Evolutionary conservation across 257 asterid species (phyloP), one percentile per base, ranked within the genome.

Genomic region (Solanum chmielewskii): DNA sequence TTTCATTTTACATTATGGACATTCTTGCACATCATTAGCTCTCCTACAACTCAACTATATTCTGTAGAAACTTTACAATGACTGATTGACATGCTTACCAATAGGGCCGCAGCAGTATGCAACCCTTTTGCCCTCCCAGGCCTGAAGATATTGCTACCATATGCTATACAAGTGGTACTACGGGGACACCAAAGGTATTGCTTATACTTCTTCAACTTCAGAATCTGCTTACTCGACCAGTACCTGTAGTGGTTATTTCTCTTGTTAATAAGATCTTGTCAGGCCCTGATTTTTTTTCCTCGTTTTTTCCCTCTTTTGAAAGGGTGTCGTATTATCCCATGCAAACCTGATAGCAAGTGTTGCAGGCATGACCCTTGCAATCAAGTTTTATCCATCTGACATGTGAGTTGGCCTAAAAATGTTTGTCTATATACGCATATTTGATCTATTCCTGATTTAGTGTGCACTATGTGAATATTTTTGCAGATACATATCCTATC

Each of bases 121-220:
- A 90, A 75, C 97, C 98, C 56, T 94, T 95, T 91, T 89, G 88
- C 90, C 95, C 98, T 86, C 99, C 99, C 85, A 95, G 89, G 91
- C 93, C 98, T 68, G 95, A 92, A 87, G 98, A 97, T 64, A 86
- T 91, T 78, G 98, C 98, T 31, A 97, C 99, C n/a, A 91, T 97
- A 92, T 97, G 99, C 93, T 96, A 96, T 88, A 95, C 98, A 25
- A 96, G 99, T 88, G 99, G 99, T 62, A 96, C 99, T 77, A 97
- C 99, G 60, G 99, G 99, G 85, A 97, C 99, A 47, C 99, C 99
- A 45, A 97, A 97, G 98, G 99, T 97, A 86, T 83, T 84, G 39
- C 56, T 31, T 89, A 52, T 66, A 37, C 9, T 37, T 59, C 31
- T 62, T 88, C 60, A 35, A 59, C 77, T 89, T 86, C 64, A 25